Conservation (phyloP, 2,329 filamentous ascomycete genomes). For the Triangularia verruculosa region DNA sequence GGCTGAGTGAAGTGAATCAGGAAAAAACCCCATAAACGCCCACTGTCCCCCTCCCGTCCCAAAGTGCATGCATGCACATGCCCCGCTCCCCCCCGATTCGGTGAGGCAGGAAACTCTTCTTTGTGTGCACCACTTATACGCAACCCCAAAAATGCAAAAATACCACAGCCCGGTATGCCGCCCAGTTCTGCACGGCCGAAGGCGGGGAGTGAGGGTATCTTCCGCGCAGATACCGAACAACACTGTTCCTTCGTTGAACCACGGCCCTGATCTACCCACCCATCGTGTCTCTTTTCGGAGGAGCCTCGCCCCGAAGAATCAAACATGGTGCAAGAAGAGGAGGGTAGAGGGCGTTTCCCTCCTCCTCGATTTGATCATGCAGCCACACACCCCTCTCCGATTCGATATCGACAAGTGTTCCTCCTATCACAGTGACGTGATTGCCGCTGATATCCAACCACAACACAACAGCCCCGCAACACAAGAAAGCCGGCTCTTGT, state of each 20-base stretch:
- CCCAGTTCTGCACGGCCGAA: background rate
- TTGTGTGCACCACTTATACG: background rate
- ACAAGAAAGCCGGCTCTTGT: background rate
- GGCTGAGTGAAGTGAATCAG: background rate
- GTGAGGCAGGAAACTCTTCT: background rate
- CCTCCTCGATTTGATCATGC: background rate
- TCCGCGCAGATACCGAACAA: background rate
- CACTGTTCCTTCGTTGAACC: background rate
- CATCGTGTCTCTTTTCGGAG: background rate
- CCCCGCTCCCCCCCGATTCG: conserved; percentile 8
- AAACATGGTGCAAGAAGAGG: background rate
- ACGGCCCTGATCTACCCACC: background rate
- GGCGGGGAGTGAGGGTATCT: background rate
- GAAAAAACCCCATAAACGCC: background rate
- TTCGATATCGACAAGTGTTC: background rate
- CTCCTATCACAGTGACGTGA: background rate
- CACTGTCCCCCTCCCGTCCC: background rate
- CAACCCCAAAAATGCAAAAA: background rate
- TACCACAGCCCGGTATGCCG: background rate
- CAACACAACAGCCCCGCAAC: background rate
- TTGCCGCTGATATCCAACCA: background rate
- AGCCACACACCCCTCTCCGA: background rate
- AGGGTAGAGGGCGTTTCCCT: background rate
- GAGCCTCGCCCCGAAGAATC: background rate
- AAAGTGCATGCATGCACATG: background rate